Percentiles rank a stretch among this genome's conserved stretches.
phyloP scores from a whole-genome alignment of 78 protist species.

The Capsaspora owczarzaki region DNA sequence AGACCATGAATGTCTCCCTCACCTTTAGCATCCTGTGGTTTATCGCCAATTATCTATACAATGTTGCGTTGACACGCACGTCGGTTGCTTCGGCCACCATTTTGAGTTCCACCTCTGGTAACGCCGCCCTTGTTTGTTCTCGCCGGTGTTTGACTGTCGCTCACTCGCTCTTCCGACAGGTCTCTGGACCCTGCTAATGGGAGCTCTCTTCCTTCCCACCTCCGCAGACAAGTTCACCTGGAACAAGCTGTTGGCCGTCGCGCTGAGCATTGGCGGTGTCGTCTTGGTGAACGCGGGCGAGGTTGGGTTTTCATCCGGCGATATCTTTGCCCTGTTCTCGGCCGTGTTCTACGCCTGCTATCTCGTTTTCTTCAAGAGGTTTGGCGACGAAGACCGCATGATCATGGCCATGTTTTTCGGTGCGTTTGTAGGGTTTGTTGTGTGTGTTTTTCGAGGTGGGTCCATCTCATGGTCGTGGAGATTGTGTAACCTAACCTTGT shows the following conservation, averaged over 20 bases:
- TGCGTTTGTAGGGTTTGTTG: no score
- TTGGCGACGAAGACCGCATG: conserved; percentile 9
- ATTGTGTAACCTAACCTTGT: no score
- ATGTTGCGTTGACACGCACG: background rate
- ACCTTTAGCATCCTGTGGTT: background rate
- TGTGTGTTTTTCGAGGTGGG: no score
- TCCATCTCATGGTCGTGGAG: no score
- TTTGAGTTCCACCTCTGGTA: conserved; percentile 8
- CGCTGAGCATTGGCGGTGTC: conserved; percentile 14
- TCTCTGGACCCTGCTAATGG: background rate
- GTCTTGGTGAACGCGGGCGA: conserved; percentile 3
- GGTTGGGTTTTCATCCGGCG: no score
- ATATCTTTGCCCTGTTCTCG: conserved; percentile 20
- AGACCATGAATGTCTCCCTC: background rate
- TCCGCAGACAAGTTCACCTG: background rate
- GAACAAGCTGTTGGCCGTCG: background rate
- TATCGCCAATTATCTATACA: background rate
- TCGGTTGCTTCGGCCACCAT: background rate
- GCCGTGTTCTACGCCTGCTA: conserved; percentile 56
- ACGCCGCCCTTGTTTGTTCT: background rate
- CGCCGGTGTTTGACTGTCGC: background rate
- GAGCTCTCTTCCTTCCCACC: background rate
- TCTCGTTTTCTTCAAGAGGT: conserved; percentile 19
- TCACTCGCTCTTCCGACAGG: background rate
- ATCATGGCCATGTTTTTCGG: conserved; percentile 37